Base-by-base conservation (phyloP, 2,329 filamentous ascomycete genomes). In the Beauveria sp. region DNA sequence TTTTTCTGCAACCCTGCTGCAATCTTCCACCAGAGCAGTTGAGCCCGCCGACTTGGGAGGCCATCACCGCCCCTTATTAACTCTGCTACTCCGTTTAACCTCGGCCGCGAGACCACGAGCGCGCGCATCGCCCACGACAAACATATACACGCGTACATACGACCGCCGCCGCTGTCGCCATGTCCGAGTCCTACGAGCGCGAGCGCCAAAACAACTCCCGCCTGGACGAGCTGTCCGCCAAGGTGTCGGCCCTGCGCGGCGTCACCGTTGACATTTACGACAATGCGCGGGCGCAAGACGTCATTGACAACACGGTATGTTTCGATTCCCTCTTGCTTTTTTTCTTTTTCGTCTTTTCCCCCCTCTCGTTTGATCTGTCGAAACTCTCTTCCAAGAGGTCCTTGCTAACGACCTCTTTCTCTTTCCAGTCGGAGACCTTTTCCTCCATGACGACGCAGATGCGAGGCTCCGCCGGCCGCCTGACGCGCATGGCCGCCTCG, bases 261-360 rank as follows among this genome's bases (percentile, higher is more conserved):
- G 91, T 99, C 56, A 99, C 95, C 47, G 86, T 98, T 66, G 92
- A 99, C 78, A 99, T 99, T 71, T 97, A 98, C 82, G 93, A 98
- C 77, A 92, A 95, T 73, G 95, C 95, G 55, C 86, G 91, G 62
- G 86, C 90, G 68, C 93, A 98, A 69, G 86, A 89, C 66, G 85
- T 96, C 65, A 90, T 99, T 67, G 91, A 99, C 75, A 87, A 86
- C 70, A 93, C 90, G 45, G 91, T 96, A 81, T 18, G 26, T n/a
- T n/a, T 5, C 18, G 7, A 43, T 62, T 85, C 77, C 12, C 9
- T 34, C 1, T 20, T 38, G 5, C 7, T 18, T 66, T 43, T 38
- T 43, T 45, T 18, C 24, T 12, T 9, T 38, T 20, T 22, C 10
- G 42, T 20, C 2, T 1, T 43, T 20, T 43, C 10, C 1, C 18